A percentile compares a stretch with the other conserved stretches of the same genome.
phyloP scores from a whole-genome alignment of 2,329 filamentous ascomycete species.

The Aspergillus sp. region DNA sequence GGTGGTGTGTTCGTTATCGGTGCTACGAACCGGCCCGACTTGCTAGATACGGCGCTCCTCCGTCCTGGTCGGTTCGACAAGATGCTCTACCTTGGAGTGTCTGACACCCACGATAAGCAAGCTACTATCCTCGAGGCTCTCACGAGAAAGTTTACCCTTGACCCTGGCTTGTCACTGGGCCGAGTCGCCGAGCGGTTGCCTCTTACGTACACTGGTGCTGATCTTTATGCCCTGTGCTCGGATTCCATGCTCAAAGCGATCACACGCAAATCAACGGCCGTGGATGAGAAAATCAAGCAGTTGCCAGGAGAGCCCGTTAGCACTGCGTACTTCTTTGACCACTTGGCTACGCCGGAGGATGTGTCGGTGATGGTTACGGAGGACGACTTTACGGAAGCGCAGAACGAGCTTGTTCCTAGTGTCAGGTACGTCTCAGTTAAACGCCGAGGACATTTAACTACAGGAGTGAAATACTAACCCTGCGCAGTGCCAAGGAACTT shows the following conservation, averaged over 20 bases:
- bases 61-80: constrained; percentile 94
- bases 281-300: constrained; percentile 77
- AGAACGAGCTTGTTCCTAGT: constrained; percentile 83
- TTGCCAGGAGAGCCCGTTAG: constrained; percentile 63
- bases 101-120: constrained; percentile 96
- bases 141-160: constrained; percentile 88
- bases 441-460: background rate
- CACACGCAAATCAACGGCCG: constrained; percentile 78
- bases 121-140: constrained; percentile 89
- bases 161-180: constrained; percentile 73
- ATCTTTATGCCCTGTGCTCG: constrained; percentile 94
- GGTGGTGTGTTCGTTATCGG: constrained; percentile 96
- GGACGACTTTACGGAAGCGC: constrained; percentile 79
- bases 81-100: constrained; percentile 95
- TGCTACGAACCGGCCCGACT: constrained; percentile 89
- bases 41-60: constrained; percentile 85
- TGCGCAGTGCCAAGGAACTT: constrained; percentile 75
- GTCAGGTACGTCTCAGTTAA: constrained; percentile 55
- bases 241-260: constrained; percentile 99
- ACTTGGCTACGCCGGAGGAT: constrained; percentile 78
- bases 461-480: constrained; percentile 23
- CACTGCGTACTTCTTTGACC: constrained; percentile 95
- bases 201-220: constrained; percentile 95
- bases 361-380: constrained; percentile 85
- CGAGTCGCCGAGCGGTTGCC: constrained; percentile 75